Evolutionary conservation across 441 rosid species (phyloP), one percentile per base, ranked within the genome.

Genomic region (Gossypium trilobum): DNA sequence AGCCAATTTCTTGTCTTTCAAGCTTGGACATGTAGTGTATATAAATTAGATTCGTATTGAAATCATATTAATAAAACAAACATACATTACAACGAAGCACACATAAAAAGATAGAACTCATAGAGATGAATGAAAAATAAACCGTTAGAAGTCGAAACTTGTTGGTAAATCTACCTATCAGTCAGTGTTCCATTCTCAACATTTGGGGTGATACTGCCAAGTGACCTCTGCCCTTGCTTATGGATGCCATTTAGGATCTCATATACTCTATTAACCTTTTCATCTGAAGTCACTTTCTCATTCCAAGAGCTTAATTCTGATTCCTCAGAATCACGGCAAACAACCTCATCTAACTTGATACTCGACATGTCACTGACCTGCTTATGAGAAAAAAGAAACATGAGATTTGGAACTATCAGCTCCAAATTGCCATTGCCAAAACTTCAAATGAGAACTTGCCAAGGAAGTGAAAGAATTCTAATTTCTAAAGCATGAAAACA

Each of bases 301-400:
- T 78, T 78, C 5, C 72, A 78, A 57, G 62, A 68, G 69, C 56
- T 70, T 48, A 80, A 33, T 52, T 77, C 84, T 7, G 82, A 60
- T 31, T 79, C 87, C 70, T 77, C 83, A 39, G 75, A 55, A 70
- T 82, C 83, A 3, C 69, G 73, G 54, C 70, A 81, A 46, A 80
- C 75, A 58, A 82, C 73, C 1, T 61, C 78, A 73, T 89, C 85
- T 16, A 85, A 68, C 65, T 85, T 83, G 44, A 72, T 75, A 73
- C 78, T 84, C 65, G 87, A 84, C 86, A 82, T 89, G 57, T 25
- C 81, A 66, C 61, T 48, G 13, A 31, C 80, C 87, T 84, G 87
- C 16, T 39, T 31, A 17, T 29, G 33, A 65, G 57, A 14, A 55
- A 20, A 19, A 31, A 31, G n/a, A 39, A 54, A 55, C 51, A 6